Evolutionary conservation across 2,329 filamentous ascomycete genomes (phyloP).

Genomic region (Tolypocladium ovalisporum): DNA sequence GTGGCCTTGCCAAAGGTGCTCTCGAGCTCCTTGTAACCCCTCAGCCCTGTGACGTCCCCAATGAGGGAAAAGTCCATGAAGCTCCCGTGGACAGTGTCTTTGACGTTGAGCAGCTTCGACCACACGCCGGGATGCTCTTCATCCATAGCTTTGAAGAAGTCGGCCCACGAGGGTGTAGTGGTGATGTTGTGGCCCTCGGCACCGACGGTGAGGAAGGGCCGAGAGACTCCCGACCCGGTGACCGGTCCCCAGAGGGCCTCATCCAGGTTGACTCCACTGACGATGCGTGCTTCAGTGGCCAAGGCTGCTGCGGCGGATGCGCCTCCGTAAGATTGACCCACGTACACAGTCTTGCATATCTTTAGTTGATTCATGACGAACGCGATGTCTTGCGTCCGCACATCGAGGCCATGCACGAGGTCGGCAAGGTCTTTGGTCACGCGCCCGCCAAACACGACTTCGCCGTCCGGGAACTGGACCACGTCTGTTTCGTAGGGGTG

Average conservation of each 20-base stretch:
- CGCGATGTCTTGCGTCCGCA: slow-evolving; percentile 13
- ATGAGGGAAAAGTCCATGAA: slow-evolving; percentile 18
- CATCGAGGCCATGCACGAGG: slow-evolving; percentile 9
- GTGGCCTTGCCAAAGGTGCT: neutral
- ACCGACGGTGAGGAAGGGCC: slow-evolving; percentile 20
- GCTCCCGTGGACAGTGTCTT: slow-evolving; percentile 15
- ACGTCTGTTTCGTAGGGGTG: slow-evolving; percentile 30
- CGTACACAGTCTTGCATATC: slow-evolving; percentile 12
- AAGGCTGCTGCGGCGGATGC: slow-evolving; percentile 20
- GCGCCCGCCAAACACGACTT: slow-evolving; percentile 13
- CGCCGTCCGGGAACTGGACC: slow-evolving; percentile 27
- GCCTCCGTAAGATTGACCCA: slow-evolving; percentile 22
- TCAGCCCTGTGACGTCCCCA: slow-evolving; percentile 11
- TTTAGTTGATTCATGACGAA: slow-evolving; percentile 17
- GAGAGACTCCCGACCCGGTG: slow-evolving; percentile 10
- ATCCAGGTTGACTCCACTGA: slow-evolving; percentile 25
- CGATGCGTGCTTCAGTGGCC: slow-evolving; percentile 16
- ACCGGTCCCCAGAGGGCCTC: slow-evolving; percentile 19
- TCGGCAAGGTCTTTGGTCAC: slow-evolving; percentile 7
- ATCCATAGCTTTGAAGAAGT: slow-evolving; percentile 13
- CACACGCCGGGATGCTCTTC: slow-evolving; percentile 11
- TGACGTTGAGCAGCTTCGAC: slow-evolving; percentile 17
- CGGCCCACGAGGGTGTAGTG: slow-evolving; percentile 12
- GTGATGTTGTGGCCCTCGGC: slow-evolving; percentile 14
- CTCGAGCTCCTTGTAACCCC: slow-evolving; percentile 1